Evolutionary conservation across 2,329 filamentous ascomycete genomes (phyloP).

Genomic region (Colletotrichum camelliae): DNA sequence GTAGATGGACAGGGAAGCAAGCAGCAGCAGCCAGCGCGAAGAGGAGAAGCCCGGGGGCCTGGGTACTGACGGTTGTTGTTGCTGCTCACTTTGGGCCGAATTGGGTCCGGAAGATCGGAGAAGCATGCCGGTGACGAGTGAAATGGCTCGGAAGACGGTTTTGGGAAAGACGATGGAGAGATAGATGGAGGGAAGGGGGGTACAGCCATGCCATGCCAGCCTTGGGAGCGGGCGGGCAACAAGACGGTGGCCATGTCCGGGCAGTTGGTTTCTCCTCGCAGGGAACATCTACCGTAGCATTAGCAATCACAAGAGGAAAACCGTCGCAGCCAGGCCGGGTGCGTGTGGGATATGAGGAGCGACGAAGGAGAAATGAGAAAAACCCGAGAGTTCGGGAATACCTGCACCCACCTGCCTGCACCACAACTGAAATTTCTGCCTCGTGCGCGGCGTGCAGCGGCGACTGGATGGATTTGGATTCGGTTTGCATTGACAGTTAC

Average conservation of each 20-base stretch:
- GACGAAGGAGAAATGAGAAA: neutral
- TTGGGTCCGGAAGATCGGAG: neutral
- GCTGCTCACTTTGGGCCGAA: neutral
- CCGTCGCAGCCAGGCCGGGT: neutral
- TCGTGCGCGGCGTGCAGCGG: neutral
- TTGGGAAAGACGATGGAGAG: neutral
- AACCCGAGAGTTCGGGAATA: neutral
- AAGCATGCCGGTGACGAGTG: neutral
- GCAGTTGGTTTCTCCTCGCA: neutral
- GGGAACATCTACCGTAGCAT: neutral
- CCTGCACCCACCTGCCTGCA: neutral
- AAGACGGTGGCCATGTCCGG: neutral
- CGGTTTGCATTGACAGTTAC: neutral
- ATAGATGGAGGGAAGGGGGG: neutral
- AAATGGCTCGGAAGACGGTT: neutral
- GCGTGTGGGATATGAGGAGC: neutral
- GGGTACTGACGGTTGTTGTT: neutral
- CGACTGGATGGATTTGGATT: neutral
- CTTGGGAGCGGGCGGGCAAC: neutral
- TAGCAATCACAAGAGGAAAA: neutral
- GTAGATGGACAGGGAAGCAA: neutral
- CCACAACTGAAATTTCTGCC: neutral
- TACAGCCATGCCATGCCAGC: neutral
- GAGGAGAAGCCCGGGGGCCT: neutral
- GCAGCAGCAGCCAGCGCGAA: neutral